Base-by-base conservation (phyloP, 2,329 filamentous ascomycete genomes). In the Hypocreales sp. region DNA sequence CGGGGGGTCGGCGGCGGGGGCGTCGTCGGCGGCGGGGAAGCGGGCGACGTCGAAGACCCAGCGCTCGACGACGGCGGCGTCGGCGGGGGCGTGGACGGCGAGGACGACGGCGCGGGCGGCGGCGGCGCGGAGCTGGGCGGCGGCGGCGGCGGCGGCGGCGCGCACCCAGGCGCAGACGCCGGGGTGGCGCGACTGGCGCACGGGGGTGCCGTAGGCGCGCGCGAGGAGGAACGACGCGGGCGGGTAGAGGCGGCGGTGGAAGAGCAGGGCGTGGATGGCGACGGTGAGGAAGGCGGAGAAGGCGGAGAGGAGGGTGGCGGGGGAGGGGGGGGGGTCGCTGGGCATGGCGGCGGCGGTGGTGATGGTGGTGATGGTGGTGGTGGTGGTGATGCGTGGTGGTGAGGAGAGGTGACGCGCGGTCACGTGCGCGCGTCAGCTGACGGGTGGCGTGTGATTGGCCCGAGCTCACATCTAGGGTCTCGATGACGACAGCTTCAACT, bases 111-210 rank as follows among this genome's bases (percentile, higher is more conserved):
- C 55, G 15, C 56, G 47, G 10, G 60, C 63, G 25, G 50, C 33
- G 15, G 62, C 65, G 8, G 60, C 65, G 25, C 79, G 63, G 20
- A 93, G 62, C 54, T 92, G 78, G 4, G 59, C 61, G 33, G 70
- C 63, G 14, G 84, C 68, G 20, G 82, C 78, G 35, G 72, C 59
- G 22, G 90, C 69, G 38, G 84, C 82, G 48, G 90, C 79, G 45
- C 65, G 70, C 51, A 93, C 73, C 79, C 86, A 94, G 42, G 72
- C 60, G 61, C 82, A 92, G 37, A 93, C 79, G 40, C 71, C 70
- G 0, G 86, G 82, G 51, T 93, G 84, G 31, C 84, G 78, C 33
- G 73, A 87, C 48, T 93, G 84, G 41, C 79, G 77, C 24, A 92
- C 78, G 17, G 82, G 68, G 32, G 83, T 74, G 55, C 87, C 84